Base-by-base conservation (phyloP, 164 flowering plant genomes). In the Stephania japonica region DNA sequence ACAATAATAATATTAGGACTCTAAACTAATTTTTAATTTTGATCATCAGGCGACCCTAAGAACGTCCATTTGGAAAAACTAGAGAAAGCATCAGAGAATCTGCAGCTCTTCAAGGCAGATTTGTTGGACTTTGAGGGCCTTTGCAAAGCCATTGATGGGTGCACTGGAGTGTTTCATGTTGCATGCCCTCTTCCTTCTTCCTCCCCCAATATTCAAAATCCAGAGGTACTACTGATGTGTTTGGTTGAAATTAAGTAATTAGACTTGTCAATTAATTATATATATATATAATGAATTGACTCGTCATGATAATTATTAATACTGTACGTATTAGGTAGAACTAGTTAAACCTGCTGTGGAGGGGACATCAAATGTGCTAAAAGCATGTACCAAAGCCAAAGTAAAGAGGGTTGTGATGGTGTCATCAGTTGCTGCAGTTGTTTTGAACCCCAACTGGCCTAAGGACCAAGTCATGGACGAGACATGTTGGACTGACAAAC, bases 151-250 rank as follows among this genome's bases (percentile, higher is more conserved):
- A 76, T 88, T 72, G 59, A 23, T 43, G 91, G 90, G 56, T 90
- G 94, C 79, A 21, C 1, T 41, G 94, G 89, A 27, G 90, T 90
- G 12, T 85, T 90, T 71, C 91, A 87, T 78, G 81, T 84, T 77
- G 93, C 93, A 66, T 72, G 38, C 38, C 38, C 38, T 0, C 3
- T 32, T 32, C 38, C 38, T 32, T 32, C 38, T 32, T 32, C 38
- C 38, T 32, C 38, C 38, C 38, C 38, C 38, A 32, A 32, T 32
- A 81, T 62, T 32, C 38, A 32, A 32, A 32, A 32, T 32, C 90
- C 89, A 1, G 87, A 62, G 32, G 73, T n/a, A n/a, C n/a, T n/a
- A n/a, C n/a, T n/a, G n/a, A n/a, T n/a, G n/a, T n/a, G n/a, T n/a
- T n/a, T n/a, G n/a, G n/a, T n/a, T n/a, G n/a, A n/a, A n/a, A n/a